These are phyloP conservation scores for Apiospora rasikravindrae DNA, from an alignment of 2,329 filamentous ascomycete species.

Conservation along the genomic window DNA sequence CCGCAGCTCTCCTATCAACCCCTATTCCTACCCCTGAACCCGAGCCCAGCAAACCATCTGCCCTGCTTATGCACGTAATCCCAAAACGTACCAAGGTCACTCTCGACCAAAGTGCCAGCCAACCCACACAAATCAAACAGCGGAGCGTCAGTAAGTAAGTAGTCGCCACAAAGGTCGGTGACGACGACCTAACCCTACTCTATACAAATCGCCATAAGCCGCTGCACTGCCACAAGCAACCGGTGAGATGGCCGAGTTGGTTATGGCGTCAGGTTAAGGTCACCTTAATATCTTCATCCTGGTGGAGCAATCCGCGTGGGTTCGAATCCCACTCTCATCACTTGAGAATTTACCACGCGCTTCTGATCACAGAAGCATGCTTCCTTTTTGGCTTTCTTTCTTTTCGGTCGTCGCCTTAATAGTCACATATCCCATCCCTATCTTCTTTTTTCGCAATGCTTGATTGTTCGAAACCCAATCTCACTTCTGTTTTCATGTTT, in stretches of 20 bases:
- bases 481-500: too few species aligned
- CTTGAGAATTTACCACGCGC: neutral
- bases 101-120: too few species aligned
- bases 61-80: neutral
- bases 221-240: neutral
- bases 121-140: too few species aligned
- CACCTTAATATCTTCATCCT: constrained; percentile 18
- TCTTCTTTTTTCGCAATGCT: too few species aligned
- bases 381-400: too few species aligned
- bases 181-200: neutral
- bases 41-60: neutral
- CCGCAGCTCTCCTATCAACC: too few species aligned
- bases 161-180: neutral
- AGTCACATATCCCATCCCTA: too few species aligned
- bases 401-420: too few species aligned
- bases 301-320: constrained; percentile 34
- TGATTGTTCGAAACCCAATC: too few species aligned
- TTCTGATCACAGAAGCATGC: too few species aligned
- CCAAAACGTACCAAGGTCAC: neutral
- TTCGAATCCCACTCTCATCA: constrained; percentile 39
- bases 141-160: neutral
- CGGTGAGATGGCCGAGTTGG: constrained; percentile 21
- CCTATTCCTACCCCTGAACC: neutral
- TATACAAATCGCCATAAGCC: neutral
- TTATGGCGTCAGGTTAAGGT: constrained; percentile 22